Evolutionary conservation across 192 early-diverging fungal genomes (phyloP).

Genomic region (Coemansia reversa): DNA sequence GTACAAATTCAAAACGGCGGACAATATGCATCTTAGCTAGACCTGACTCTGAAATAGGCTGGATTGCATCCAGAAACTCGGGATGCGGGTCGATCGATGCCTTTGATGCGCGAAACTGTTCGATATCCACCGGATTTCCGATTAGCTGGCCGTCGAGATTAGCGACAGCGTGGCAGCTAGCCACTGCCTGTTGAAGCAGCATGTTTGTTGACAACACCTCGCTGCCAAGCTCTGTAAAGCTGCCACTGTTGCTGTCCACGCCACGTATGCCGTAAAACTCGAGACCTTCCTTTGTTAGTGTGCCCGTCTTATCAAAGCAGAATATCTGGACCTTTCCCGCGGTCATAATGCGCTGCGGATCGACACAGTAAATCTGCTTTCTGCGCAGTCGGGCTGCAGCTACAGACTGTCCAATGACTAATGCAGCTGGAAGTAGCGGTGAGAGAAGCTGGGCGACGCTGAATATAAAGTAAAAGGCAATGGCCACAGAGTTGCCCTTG

Average conservation of each 20-base stretch:
- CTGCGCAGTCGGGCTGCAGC: constrained; percentile 54
- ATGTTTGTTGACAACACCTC: constrained; percentile 11
- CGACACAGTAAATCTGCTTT: constrained; percentile 63
- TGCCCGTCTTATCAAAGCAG: constrained; percentile 69
- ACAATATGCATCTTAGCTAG: constrained; percentile 33
- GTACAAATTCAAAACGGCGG: constrained; percentile 68
- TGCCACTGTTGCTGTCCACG: constrained; percentile 18
- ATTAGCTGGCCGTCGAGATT: constrained; percentile 54
- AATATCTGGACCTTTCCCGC: constrained; percentile 66
- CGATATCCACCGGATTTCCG: constrained; percentile 68
- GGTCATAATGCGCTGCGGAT: constrained; percentile 61
- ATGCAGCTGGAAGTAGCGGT: constrained; percentile 64
- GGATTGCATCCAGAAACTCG: constrained; percentile 54
- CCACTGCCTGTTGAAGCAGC: constrained; percentile 30
- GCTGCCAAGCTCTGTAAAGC: constrained; percentile 7
- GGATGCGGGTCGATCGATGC: constrained; percentile 16
- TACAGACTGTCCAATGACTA: constrained; percentile 63
- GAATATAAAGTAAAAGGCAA: constrained; percentile 69
- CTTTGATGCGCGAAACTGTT: constrained; percentile 61
- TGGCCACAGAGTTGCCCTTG: constrained; percentile 52
- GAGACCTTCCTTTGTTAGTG: constrained; percentile 65
- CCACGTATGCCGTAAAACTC: constrained; percentile 56
- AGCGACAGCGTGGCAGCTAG: constrained; percentile 63
- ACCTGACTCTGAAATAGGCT: constrained; percentile 8
- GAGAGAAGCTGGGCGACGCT: constrained; percentile 64